These are phyloP conservation scores for Penicillium sp. DNA, from an alignment of 2,329 filamentous ascomycete genomes.

Conservation along the genomic window DNA sequence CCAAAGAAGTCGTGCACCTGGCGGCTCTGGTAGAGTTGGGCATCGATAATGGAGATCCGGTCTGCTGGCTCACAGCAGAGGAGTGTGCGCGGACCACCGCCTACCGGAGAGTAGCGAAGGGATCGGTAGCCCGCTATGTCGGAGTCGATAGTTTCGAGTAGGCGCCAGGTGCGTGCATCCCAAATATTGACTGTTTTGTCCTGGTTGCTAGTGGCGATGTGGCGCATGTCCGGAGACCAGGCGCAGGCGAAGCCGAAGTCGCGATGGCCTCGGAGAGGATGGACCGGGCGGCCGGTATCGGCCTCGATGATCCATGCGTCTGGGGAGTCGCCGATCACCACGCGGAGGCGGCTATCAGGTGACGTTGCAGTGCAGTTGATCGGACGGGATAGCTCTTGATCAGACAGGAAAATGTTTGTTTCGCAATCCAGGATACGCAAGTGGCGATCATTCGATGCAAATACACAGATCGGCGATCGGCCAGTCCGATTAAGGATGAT, in stretches of 20 bases:
- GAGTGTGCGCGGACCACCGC: conserved; percentile 44
- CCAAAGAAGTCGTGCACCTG: conserved; percentile 50
- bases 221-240: conserved; percentile 50
- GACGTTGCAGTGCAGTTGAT: conserved; percentile 50
- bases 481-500: conserved; percentile 50
- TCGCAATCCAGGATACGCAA: conserved; percentile 57
- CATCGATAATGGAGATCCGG: conserved; percentile 46
- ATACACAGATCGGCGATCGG: conserved; percentile 52
- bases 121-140: conserved; percentile 48
- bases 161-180: conserved; percentile 45
- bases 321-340: conserved; percentile 46
- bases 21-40: conserved; percentile 42
- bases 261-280: conserved; percentile 40
- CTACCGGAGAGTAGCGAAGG: conserved; percentile 46
- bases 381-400: conserved; percentile 39
- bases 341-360: conserved; percentile 44
- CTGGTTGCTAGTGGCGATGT: conserved; percentile 49
- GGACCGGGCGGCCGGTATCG: conserved; percentile 42
- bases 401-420: conserved; percentile 43
- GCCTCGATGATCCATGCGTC: conserved; percentile 46
- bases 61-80: conserved; percentile 47
- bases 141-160: conserved; percentile 43
- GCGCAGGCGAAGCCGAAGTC: conserved; percentile 50
- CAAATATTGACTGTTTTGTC: conserved; percentile 49
- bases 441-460: conserved; percentile 59